These are phyloP conservation scores for Triticum aestivum DNA, from an alignment of 176 grass and related monocot species.

Conservation along the genomic window IWGSC_CS_RefSeq_v2.1 NC_057812.1:654732114-654732613, in stretches of 20 bases:
- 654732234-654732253: constrained; percentile 57
- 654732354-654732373: background rate
- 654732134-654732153: constrained; percentile 64
- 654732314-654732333: background rate
- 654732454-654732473: background rate
- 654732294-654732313: constrained; percentile 52
- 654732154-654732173: constrained; percentile 80
- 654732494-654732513: background rate
- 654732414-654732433: background rate
- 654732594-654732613: background rate
- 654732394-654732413: background rate
- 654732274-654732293: constrained; percentile 87
- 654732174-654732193: constrained; percentile 58
- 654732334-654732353: background rate
- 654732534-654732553: background rate
- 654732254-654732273: constrained; percentile 63
- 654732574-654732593: background rate
- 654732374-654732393: background rate
- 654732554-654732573: background rate
- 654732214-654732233: constrained; percentile 65
- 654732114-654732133: constrained; percentile 19
- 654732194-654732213: constrained; percentile 71
- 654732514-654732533: background rate
- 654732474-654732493: background rate
- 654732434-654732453: background rate